These are phyloP conservation scores for Candida awuae DNA, from an alignment of 805 yeast species.

Conservation along the genomic window DNA sequence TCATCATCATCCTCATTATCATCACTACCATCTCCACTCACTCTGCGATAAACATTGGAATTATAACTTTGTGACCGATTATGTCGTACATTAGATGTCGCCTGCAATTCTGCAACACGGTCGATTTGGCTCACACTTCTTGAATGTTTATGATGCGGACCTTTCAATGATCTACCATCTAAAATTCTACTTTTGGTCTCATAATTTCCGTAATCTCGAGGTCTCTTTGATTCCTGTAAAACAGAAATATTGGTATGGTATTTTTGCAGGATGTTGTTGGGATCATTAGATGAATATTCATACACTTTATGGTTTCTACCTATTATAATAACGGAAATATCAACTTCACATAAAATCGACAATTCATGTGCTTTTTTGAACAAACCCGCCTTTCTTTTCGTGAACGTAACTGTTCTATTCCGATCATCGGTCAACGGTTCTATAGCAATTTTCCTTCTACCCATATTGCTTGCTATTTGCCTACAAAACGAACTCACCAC, in stretches of 20 bases:
- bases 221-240: conserved; percentile 54
- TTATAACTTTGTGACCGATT: no score
- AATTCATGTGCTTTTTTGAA: conserved; percentile 83
- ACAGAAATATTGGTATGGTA: conserved; percentile 25
- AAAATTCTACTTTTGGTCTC: conserved; percentile 17
- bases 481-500: no score
- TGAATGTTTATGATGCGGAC: neutral
- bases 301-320: conserved; percentile 78
- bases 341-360: conserved; percentile 87
- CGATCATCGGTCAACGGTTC: conserved; percentile 87
- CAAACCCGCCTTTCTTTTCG: conserved; percentile 88
- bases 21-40: neutral
- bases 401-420: conserved; percentile 78
- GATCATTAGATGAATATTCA: conserved; percentile 71
- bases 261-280: conserved; percentile 39
- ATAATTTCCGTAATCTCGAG: conserved; percentile 60
- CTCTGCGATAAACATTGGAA: no score
- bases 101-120: no score
- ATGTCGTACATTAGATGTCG: no score
- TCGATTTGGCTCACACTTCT: conserved; percentile 5
- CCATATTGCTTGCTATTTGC: no score
- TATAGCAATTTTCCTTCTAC: conserved; percentile 92
- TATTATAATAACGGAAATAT: conserved; percentile 80
- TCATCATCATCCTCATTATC: conserved; percentile 2
- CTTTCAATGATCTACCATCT: neutral